Conservation (phyloP, 2,329 filamentous ascomycete genomes). For the Chrysoporthe puriensis region DNA sequence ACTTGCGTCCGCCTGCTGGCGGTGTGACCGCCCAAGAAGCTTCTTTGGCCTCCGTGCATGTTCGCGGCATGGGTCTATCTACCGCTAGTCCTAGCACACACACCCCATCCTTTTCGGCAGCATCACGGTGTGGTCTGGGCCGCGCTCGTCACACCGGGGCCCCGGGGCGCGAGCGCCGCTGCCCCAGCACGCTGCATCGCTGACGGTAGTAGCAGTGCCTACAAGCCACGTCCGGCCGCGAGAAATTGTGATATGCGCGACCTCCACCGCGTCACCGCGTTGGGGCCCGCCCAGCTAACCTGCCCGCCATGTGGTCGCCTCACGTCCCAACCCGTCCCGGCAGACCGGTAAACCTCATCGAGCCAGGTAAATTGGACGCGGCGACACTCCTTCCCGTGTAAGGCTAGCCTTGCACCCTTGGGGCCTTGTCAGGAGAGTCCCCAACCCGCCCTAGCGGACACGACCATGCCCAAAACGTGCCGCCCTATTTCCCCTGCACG, state of each 20-base stretch:
- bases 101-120: too few species aligned
- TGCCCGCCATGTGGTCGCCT: constrained; percentile 4
- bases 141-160: too few species aligned
- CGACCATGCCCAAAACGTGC: background rate
- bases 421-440: background rate
- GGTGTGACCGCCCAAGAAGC: background rate
- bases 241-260: background rate
- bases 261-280: background rate
- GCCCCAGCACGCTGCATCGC: background rate
- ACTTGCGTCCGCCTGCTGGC: background rate
- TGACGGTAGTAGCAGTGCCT: background rate
- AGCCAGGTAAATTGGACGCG: background rate
- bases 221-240: background rate
- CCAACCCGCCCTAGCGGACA: background rate
- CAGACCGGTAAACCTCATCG: constrained; percentile 11
- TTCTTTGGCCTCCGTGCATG: background rate
- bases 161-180: too few species aligned
- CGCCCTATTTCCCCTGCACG: background rate
- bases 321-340: background rate
- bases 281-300: background rate
- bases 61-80: background rate
- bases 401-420: constrained; percentile 3
- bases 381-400: background rate
- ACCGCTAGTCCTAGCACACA: too few species aligned
- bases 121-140: too few species aligned